These are phyloP conservation scores for Amanita brunnescens DNA, from an alignment of 768 basidiomycete species.

Conservation along the genomic window DNA sequence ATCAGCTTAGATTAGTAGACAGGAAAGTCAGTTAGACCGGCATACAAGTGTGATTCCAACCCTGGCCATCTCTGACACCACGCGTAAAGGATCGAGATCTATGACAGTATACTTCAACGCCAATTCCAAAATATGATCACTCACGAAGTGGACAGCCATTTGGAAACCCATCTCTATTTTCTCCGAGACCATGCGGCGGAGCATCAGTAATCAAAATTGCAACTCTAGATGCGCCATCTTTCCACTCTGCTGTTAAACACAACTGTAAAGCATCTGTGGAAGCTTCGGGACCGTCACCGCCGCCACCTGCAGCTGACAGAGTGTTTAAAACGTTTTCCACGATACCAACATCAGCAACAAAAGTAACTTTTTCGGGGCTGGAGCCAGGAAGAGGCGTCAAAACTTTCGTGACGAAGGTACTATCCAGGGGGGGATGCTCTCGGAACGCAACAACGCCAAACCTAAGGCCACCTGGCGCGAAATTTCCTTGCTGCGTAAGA, in stretches of 20 bases:
- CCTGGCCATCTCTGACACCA: conserved; percentile 36
- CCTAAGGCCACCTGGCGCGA: background rate
- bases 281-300: conserved; percentile 51
- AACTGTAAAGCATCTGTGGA: conserved; percentile 47
- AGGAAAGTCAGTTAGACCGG: conserved; percentile 4
- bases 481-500: background rate
- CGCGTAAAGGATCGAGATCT: conserved; percentile 24
- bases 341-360: background rate
- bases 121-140: background rate
- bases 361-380: background rate
- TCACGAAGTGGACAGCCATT: conserved; percentile 1
- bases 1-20: background rate
- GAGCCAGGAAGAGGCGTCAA: too few relatives aligned
- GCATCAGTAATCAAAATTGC: conserved; percentile 51
- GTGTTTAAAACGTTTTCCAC: conserved; percentile 30
- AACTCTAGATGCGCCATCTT: conserved; percentile 41
- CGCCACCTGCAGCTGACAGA: conserved; percentile 29
- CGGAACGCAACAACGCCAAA: background rate
- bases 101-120: background rate
- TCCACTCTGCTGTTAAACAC: conserved; percentile 41
- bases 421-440: conserved; percentile 9
- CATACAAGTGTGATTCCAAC: conserved; percentile 44
- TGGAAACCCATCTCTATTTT: conserved; percentile 36
- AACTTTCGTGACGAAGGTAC: conserved; percentile 8
- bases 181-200: conserved; percentile 51